A percentile compares a stretch with the other conserved stretches of the same genome.
Evolutionary conservation across 768 basidiomycete genomes (phyloP).

Genomic region (Rhodotorula taiwanensis): DNA sequence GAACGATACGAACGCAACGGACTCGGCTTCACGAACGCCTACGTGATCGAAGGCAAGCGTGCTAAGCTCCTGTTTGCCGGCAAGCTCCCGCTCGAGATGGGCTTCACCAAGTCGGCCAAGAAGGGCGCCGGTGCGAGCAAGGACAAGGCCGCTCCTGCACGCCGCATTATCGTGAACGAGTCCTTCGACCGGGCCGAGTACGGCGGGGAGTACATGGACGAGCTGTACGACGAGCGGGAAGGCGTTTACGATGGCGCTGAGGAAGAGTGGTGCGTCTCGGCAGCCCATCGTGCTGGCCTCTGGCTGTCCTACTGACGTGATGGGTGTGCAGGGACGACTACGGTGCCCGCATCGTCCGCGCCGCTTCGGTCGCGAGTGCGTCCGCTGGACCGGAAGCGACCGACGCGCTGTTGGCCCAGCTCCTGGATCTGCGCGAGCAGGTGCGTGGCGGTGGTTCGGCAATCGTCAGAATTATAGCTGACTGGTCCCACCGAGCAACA

Average conservation of each 20-base stretch:
- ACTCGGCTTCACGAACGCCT: slow-evolving; percentile 46
- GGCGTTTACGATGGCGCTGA: slow-evolving; percentile 15
- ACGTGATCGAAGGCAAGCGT: slow-evolving; percentile 39
- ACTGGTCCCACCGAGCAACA: neutral
- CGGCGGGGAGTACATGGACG: slow-evolving; percentile 25
- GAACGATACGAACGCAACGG: slow-evolving; percentile 51
- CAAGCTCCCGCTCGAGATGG: slow-evolving; percentile 15
- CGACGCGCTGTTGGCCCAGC: slow-evolving; percentile 6
- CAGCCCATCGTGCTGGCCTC: neutral
- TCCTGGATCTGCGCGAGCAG: slow-evolving; percentile 8
- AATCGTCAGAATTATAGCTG: no score
- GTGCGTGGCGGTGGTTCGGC: neutral
- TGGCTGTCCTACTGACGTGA: no score
- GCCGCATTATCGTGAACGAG: slow-evolving; percentile 6
- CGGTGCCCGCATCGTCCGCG: slow-evolving; percentile 14
- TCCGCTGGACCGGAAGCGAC: no score
- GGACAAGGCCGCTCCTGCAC: neutral
- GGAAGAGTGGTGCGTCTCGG: slow-evolving; percentile 6
- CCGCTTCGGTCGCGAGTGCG: neutral
- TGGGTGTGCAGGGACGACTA: neutral
- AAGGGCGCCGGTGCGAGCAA: neutral
- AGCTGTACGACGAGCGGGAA: slow-evolving; percentile 18
- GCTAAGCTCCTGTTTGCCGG: slow-evolving; percentile 10
- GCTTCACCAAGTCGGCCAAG: slow-evolving; percentile 11
- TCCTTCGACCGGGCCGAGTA: slow-evolving; percentile 10